Conservation (phyloP, 148 eudicot species). For the Cornus controversa region DNA sequence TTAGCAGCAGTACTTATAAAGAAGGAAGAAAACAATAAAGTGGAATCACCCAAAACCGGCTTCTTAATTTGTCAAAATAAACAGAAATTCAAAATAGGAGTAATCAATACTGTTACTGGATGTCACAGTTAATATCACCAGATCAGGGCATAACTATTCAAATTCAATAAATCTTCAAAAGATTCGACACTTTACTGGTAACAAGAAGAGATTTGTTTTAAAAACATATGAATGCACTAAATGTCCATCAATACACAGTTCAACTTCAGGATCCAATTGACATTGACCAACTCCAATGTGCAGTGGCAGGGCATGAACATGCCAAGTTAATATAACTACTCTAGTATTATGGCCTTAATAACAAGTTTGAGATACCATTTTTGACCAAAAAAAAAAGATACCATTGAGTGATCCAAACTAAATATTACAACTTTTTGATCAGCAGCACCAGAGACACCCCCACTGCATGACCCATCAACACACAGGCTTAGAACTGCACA, state of each 20-base stretch:
- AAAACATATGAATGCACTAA: not conserved
- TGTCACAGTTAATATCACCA: not conserved
- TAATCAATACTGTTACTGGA: not conserved
- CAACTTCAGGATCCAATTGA: not conserved
- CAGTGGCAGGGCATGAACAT: not conserved
- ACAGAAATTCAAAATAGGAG: not conserved
- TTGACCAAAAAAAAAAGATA: too few relatives aligned
- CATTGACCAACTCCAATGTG: not conserved
- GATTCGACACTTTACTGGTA: not conserved
- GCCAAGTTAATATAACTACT: not conserved
- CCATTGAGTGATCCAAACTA: slow-evolving; percentile 55
- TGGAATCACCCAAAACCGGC: too few relatives aligned
- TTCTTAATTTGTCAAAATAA: not conserved
- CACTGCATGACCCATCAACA: slow-evolving; percentile 67
- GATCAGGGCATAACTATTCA: not conserved
- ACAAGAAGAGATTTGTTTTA: not conserved
- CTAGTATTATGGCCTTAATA: not conserved
- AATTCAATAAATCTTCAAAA: not conserved
- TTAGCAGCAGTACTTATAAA: not conserved
- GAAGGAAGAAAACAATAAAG: not conserved
- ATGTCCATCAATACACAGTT: not conserved
- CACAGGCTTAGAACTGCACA: slow-evolving; percentile 69
- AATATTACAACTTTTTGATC: slow-evolving; percentile 71
- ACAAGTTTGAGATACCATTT: slow-evolving; percentile 35
- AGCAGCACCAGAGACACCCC: slow-evolving; percentile 84